Base-by-base conservation (phyloP, 352 stramenopile species). In the Phytophthora melonis region DNA sequence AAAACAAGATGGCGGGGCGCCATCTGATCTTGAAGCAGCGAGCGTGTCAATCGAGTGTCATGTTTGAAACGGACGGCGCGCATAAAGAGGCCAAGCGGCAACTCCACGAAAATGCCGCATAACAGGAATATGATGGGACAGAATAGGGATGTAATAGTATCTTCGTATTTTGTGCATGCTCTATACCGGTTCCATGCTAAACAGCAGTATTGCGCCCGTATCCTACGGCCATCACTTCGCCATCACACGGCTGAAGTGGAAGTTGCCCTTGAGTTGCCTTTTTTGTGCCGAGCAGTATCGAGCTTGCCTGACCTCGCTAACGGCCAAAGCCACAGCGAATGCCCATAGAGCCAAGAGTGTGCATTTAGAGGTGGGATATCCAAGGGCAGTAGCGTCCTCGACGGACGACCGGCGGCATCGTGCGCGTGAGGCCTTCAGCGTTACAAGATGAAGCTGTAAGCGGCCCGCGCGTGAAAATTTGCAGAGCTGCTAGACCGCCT, bases 31-130 rank as follows among this genome's bases (percentile, higher is more conserved):
- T 27, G 19, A 61, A 61, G 70, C 58, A 68, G 34, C 30, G 43
- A 75, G 45, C 58, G 62, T 75, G 67, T 79, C 72, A 75, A 75
- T 58, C 41, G 50, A 65, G 52, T 72, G 27, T 47, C 50, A 73
- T 58, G 39, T 57, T 76, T 56, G 70, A 65, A 72, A 69, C 64
- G 62, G 50, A 41, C 55, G 16, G 19, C 3, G 9, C 11, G 34
- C 30, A 72, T 52, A 74, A 30, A 56, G 47, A 69, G 32, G 58
- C 6, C 70, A 58, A 65, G 41, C 32, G 66, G 61, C 69, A 71
- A 78, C 64, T 14, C 16, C 3, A 5, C n/a, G 23, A 43, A 19
- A 49, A 72, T 67, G 39, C 36, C 27, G 0, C 13, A 64, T 30
- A 8, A n/a, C 8, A 63, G 70, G 32, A 1, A 50, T 30, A 73